A percentile compares a stretch with the other conserved stretches of the same genome.
Conservation (phyloP, 257 asterid genomes). For the Penstemon eatonii region DNA sequence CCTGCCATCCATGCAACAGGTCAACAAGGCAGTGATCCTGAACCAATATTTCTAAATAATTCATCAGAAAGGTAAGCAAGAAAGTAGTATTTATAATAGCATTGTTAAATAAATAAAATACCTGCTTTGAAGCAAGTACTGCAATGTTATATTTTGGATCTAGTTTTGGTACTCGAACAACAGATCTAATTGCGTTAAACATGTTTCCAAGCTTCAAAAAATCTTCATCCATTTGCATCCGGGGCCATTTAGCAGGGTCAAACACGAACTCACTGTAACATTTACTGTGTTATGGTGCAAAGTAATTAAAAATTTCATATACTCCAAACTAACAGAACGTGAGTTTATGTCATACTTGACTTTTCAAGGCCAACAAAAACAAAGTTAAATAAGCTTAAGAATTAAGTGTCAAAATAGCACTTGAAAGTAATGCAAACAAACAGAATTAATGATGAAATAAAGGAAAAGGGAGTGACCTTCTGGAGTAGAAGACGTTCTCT, state of each 20-base stretch:
- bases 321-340: conserved; percentile 7
- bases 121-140: conserved; percentile 90
- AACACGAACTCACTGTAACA: conserved; percentile 77
- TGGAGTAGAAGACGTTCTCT: conserved; percentile 74
- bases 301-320: background rate
- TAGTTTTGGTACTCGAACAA: conserved; percentile 69
- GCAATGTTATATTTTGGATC: conserved; percentile 87
- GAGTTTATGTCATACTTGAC: background rate
- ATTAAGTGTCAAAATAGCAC: background rate
- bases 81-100: conserved; percentile 7
- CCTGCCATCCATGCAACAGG: conserved; percentile 91
- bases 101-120: conserved; percentile 13
- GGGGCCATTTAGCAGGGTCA: conserved; percentile 83
- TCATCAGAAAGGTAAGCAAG: background rate
- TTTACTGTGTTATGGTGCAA: no score
- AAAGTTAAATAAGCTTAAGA: background rate
- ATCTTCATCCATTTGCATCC: conserved; percentile 76
- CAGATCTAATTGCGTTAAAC: conserved; percentile 77
- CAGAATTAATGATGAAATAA: background rate
- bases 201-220: conserved; percentile 59
- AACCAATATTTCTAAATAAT: conserved; percentile 7
- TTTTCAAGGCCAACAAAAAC: conserved; percentile 9
- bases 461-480: conserved; percentile 55
- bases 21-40: conserved; percentile 96
- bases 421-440: background rate